Evolutionary conservation across 2,329 filamentous ascomycete genomes (phyloP).

Genomic region (Claviceps sp.): DNA sequence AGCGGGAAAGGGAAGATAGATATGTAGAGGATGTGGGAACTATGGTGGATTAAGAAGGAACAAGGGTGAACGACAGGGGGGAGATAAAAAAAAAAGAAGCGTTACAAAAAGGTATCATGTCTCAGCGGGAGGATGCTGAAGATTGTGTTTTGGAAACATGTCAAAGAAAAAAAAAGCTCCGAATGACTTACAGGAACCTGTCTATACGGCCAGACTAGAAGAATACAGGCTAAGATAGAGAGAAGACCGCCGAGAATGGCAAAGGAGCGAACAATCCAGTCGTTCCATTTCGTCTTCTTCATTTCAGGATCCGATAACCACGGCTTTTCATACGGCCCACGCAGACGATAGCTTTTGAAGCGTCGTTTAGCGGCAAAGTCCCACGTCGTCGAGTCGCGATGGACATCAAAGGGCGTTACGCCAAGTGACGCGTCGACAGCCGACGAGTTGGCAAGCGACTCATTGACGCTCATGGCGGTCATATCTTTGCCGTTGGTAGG

Average conservation of each 20-base stretch:
- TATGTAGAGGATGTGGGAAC: no score
- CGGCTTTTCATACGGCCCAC: conserved; percentile 23
- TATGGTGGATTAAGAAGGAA: no score
- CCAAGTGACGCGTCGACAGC: background rate
- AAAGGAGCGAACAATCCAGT: conserved; percentile 19
- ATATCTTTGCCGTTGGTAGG: background rate
- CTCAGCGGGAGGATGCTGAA: no score
- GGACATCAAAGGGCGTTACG: background rate
- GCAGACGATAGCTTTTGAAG: conserved; percentile 23
- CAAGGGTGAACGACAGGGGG: background rate
- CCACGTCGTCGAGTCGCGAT: background rate
- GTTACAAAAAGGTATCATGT: no score
- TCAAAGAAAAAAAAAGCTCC: background rate
- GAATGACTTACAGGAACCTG: conserved; percentile 10
- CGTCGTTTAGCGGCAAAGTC: conserved; percentile 5
- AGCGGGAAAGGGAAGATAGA: no score
- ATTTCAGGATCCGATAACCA: conserved; percentile 22
- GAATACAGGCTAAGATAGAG: conserved; percentile 20
- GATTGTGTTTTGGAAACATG: no score
- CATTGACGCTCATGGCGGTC: background rate
- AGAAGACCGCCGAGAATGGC: conserved; percentile 20
- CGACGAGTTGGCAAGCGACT: conserved; percentile 1
- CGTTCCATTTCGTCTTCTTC: conserved; percentile 22
- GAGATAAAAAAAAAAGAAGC: background rate
- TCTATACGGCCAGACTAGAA: conserved; percentile 15